phyloP scores from a whole-genome alignment of 441 rosid genomes.

The Brassica balearica region DNA sequence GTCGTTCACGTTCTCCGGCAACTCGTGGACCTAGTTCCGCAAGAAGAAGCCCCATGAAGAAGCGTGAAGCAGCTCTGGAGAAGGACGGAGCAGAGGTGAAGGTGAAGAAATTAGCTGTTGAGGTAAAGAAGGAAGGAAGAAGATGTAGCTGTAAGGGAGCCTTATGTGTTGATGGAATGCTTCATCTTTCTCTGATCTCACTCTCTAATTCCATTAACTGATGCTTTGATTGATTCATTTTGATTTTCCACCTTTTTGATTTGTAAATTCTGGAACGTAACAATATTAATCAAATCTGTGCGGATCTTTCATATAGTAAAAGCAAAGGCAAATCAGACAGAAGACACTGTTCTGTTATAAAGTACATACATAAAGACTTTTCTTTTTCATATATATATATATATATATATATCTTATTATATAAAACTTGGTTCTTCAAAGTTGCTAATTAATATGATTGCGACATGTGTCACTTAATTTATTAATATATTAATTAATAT shows the following conservation, averaged over 20 bases:
- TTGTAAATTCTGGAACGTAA: conserved; percentile 32
- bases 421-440: too few relatives aligned
- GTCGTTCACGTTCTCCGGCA: conserved; percentile 64
- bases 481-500: too few relatives aligned
- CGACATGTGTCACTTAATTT: too few relatives aligned
- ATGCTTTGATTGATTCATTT: conserved; percentile 19
- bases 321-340: conserved; percentile 23
- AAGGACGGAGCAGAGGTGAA: conserved; percentile 29
- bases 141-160: conserved; percentile 54
- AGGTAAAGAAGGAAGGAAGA: conserved; percentile 38
- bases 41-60: conserved; percentile 52
- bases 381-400: neutral
- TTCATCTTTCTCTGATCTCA: conserved; percentile 75
- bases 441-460: too few relatives aligned
- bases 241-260: conserved; percentile 11
- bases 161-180: conserved; percentile 79
- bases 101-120: conserved; percentile 37
- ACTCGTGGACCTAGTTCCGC: conserved; percentile 9
- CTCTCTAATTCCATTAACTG: neutral
- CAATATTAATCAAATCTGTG: conserved; percentile 30
- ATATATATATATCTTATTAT: too few relatives aligned
- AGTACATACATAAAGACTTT: conserved; percentile 24
- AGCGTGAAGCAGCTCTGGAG: conserved; percentile 41
- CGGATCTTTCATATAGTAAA: conserved; percentile 37
- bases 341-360: conserved; percentile 34